Conservation (phyloP, 1,139 yeast genomes). For the Kodamaea ohmeri region DNA sequence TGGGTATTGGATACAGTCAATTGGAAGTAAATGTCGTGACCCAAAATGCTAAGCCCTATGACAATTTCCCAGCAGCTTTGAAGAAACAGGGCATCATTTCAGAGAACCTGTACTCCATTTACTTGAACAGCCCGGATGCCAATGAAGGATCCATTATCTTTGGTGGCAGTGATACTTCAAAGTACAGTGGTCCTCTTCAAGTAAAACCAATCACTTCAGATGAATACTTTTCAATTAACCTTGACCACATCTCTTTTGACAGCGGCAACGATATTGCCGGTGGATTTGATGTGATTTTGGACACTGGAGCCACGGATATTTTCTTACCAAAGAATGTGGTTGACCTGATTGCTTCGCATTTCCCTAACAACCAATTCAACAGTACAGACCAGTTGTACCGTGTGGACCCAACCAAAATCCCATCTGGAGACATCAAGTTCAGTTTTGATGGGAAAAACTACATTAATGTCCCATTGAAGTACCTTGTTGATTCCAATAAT, state of each 20-base stretch:
- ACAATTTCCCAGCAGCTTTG: conserved; percentile 28
- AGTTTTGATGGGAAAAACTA: conserved; percentile 41
- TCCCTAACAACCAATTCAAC: conserved; percentile 1
- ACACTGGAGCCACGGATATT: conserved; percentile 20
- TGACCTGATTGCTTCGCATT: conserved; percentile 11
- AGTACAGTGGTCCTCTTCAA: conserved; percentile 17
- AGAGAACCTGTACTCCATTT: conserved; percentile 20
- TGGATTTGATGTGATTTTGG: conserved; percentile 14
- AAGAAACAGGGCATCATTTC: conserved; percentile 23
- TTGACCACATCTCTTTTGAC: conserved; percentile 9
- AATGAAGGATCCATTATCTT: conserved; percentile 18
- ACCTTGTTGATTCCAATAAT: neutral
- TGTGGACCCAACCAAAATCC: conserved; percentile 25
- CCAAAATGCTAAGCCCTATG: conserved; percentile 12
- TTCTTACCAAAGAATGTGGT: conserved; percentile 14
- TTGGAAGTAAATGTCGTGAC: conserved; percentile 1
- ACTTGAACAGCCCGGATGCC: conserved; percentile 15
- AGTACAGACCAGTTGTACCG: conserved; percentile 5
- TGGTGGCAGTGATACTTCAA: conserved; percentile 21
- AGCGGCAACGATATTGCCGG: conserved; percentile 6
- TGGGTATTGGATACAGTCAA: conserved; percentile 19
- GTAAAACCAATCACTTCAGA: conserved; percentile 9
- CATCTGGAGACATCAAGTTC: conserved; percentile 23
- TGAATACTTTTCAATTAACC: conserved; percentile 8
- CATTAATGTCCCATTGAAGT: neutral